Evolutionary conservation across 208 protist species (phyloP), one percentile per base, ranked within the genome.

Genomic region (Acanthamoeba triangularis): DNA sequence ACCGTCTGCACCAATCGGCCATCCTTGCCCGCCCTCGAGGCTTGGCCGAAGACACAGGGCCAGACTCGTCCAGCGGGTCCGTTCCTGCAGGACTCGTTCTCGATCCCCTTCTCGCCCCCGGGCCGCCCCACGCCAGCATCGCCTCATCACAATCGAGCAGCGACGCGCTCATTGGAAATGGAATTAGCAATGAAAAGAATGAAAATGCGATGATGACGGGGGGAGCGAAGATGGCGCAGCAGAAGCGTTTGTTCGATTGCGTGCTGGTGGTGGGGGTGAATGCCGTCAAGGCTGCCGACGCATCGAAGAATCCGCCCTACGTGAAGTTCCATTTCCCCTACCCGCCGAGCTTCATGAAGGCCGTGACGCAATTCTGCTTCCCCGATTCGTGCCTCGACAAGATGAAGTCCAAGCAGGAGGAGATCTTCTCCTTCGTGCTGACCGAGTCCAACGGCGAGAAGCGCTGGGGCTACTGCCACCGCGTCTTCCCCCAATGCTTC

Each of bases 361-460:
- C 87, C 65, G 87, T 93, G 10, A 93, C 87, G 37, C 72, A 94
- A 67, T 94, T 94, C 44, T 94, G 69, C 56, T 94, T 94, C 49
- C 69, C 91, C 23, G 91, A 93, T 28, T 25, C 87, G 30, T 76
- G 13, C 35, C 20, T 56, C 14, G 87, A 93, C 61, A 94, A 94
- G 18, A 94, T 84, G 69, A 94, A 85, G 41, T 85, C 49, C 25
- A 25, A 94, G 69, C 49, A 76, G 54, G 41, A 65, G 59, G 82
- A 90, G 37, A 90, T 52, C 44, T 94, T 94, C 56, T 94, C 91
- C 7, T 94, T 94, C 37, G 91, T 94, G 13, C 49, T 94, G n/a
- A 94, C 91, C 37, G 91, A 94, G 69, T 47, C 44, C 54, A 84
- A 94, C 35, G 91, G 91, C 44, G 91, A 94, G 56, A 94, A 94